Evolutionary conservation across 192 early-diverging fungal genomes (phyloP).

Genomic region (Entrophospora sp.): DNA sequence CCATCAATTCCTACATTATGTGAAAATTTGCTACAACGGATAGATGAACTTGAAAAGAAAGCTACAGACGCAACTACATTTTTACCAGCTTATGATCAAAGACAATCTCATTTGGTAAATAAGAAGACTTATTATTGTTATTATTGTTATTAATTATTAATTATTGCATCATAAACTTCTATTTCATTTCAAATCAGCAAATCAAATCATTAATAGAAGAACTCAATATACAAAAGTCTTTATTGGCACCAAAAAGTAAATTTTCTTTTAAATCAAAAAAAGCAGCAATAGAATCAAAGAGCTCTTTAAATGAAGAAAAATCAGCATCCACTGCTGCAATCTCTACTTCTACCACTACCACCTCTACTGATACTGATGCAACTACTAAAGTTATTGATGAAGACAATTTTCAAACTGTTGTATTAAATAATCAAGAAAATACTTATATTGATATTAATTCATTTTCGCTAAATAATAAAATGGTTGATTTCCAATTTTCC

Average conservation of each 20-base stretch:
- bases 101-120: constrained; percentile 46
- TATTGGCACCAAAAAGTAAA: constrained; percentile 47
- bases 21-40: constrained; percentile 34
- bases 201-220: constrained; percentile 36
- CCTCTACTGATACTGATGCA: neutral
- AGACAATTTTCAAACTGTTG: constrained; percentile 23
- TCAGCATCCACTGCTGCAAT: neutral
- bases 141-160: neutral
- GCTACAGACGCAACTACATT: constrained; percentile 53
- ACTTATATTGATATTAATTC: constrained; percentile 29
- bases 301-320: neutral
- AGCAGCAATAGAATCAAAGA: neutral
- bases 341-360: neutral
- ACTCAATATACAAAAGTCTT: constrained; percentile 27
- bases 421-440: constrained; percentile 27
- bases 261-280: constrained; percentile 62
- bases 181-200: constrained; percentile 29
- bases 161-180: neutral
- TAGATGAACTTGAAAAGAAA: constrained; percentile 47
- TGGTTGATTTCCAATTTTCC: constrained; percentile 50
- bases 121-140: neutral
- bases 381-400: neutral
- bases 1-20: constrained; percentile 10
- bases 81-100: constrained; percentile 62
- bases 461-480: constrained; percentile 8